These are phyloP conservation scores for Kodamaea leandrae DNA, from an alignment of 805 yeast species.

Conservation along the genomic window DNA sequence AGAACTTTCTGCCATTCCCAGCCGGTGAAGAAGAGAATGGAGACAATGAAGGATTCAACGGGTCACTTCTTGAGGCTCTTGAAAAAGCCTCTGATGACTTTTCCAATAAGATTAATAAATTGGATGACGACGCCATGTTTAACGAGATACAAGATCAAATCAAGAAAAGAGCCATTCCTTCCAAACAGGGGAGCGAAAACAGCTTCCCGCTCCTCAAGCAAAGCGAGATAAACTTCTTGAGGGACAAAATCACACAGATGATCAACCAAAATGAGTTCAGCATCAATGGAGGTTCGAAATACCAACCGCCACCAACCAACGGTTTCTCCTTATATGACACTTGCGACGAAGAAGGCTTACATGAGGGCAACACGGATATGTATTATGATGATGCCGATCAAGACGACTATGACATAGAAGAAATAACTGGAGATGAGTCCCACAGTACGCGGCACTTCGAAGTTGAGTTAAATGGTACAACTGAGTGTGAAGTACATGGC, in stretches of 20 bases:
- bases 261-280: conserved; percentile 17
- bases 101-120: conserved; percentile 12
- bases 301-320: conserved; percentile 9
- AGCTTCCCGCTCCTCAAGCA: conserved; percentile 19
- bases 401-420: conserved; percentile 41
- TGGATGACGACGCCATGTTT: conserved; percentile 12
- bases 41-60: conserved; percentile 24
- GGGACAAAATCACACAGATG: conserved; percentile 26
- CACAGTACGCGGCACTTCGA: conserved; percentile 36
- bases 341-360: conserved; percentile 39
- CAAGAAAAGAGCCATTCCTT: background rate
- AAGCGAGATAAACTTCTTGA: conserved; percentile 28
- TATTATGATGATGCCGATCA: conserved; percentile 17
- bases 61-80: conserved; percentile 29
- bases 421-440: conserved; percentile 29
- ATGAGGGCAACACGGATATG: conserved; percentile 28
- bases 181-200: conserved; percentile 1
- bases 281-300: conserved; percentile 8
- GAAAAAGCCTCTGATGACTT: conserved; percentile 26
- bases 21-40: conserved; percentile 16
- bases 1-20: conserved; percentile 30
- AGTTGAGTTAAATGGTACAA: conserved; percentile 37
- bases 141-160: conserved; percentile 12
- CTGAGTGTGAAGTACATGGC: conserved; percentile 31
- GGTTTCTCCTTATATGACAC: conserved; percentile 37